Evolutionary conservation across 2,329 filamentous ascomycete genomes (phyloP).

Genomic region (Annulohypoxylon truncatum): DNA sequence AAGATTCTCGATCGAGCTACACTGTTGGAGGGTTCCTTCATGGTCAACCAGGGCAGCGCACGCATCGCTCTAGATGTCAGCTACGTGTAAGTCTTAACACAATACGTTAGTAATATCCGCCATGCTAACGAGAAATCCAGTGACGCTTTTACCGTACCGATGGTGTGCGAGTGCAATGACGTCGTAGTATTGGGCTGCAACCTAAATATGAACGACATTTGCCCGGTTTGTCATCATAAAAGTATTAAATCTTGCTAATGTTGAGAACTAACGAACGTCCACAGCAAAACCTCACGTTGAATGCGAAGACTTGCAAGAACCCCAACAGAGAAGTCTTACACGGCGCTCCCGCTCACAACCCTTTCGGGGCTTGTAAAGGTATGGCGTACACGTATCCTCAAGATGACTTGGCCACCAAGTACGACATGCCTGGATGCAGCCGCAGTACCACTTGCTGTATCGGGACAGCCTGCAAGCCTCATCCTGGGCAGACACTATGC

Average conservation of each 20-base stretch:
- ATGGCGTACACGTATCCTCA: conserved; percentile 42
- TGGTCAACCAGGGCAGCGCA: neutral
- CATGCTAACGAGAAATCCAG: conserved; percentile 27
- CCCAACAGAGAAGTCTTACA: conserved; percentile 30
- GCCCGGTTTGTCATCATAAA: conserved; percentile 37
- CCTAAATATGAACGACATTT: conserved; percentile 37
- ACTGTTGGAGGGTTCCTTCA: conserved; percentile 41
- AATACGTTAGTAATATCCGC: neutral
- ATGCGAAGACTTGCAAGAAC: conserved; percentile 39
- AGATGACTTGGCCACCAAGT: conserved; percentile 37
- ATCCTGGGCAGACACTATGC: conserved; percentile 39
- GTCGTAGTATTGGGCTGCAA: conserved; percentile 40
- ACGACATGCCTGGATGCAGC: conserved; percentile 36
- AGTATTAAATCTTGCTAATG: neutral
- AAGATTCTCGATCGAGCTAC: conserved; percentile 32
- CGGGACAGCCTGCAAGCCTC: conserved; percentile 38
- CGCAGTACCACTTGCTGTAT: conserved; percentile 39
- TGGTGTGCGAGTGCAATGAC: conserved; percentile 39
- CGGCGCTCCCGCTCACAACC: conserved; percentile 5
- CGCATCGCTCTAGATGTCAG: conserved; percentile 41
- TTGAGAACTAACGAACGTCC: conserved; percentile 2
- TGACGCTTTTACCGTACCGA: conserved; percentile 44
- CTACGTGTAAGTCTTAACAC: conserved; percentile 39
- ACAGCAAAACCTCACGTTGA: conserved; percentile 30
- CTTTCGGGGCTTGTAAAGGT: conserved; percentile 35